Evolutionary conservation across 345 rosid genomes (phyloP).

Genomic region (Eucalyptus pumila): DNA sequence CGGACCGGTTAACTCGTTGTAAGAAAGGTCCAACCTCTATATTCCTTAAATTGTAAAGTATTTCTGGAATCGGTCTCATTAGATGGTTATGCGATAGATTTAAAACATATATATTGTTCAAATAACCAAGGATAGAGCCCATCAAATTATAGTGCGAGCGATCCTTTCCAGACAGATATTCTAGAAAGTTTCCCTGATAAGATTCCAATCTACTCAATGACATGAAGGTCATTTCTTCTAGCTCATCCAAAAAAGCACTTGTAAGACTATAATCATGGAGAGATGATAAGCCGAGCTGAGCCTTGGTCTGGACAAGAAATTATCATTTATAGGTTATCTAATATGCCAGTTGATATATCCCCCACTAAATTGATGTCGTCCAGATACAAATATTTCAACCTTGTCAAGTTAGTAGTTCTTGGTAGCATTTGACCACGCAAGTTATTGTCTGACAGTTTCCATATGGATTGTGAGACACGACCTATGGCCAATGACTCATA

Average conservation of each 20-base stretch:
- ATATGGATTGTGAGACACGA: too few species aligned
- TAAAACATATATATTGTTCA: background rate
- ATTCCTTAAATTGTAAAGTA: slow-evolving; percentile 1
- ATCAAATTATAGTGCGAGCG: background rate
- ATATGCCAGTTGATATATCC: background rate
- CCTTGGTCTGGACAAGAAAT: background rate
- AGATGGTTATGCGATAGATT: background rate
- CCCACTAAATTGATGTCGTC: background rate
- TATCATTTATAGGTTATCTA: too few species aligned
- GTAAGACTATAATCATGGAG: background rate
- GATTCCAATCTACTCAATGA: background rate
- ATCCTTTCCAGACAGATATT: background rate
- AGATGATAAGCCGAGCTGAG: background rate
- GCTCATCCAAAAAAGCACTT: background rate
- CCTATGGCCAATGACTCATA: accelerated
- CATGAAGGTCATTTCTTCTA: background rate
- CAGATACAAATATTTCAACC: background rate
- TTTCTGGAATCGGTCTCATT: slow-evolving; percentile 2
- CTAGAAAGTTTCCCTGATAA: background rate
- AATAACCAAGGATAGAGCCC: background rate
- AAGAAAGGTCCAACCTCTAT: slow-evolving; percentile 18
- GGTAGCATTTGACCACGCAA: background rate
- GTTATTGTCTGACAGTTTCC: accelerated
- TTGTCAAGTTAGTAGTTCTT: background rate
- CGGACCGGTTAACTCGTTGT: background rate